Evolutionary conservation across 306 rosid species (phyloP).

Genomic region (Pyrus communis): DNA sequence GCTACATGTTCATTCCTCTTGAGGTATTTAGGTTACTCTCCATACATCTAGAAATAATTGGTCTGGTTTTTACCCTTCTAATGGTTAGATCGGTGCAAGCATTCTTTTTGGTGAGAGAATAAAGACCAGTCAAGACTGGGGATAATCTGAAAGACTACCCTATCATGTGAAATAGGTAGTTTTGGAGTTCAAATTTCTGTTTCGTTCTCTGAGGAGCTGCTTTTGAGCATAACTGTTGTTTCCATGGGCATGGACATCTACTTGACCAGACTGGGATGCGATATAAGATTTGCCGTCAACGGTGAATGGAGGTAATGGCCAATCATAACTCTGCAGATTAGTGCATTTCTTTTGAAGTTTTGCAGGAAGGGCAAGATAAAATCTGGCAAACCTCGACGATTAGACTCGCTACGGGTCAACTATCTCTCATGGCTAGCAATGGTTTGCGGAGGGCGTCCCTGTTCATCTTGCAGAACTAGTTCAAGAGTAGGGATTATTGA

Average conservation of each 20-base stretch:
- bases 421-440: slow-evolving; percentile 8
- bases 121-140: background rate
- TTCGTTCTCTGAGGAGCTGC: slow-evolving; percentile 15
- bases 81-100: background rate
- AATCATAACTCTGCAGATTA: slow-evolving; percentile 24
- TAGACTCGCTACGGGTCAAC: slow-evolving; percentile 13
- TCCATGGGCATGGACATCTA: slow-evolving; percentile 16
- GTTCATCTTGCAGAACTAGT: background rate
- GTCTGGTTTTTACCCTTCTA: background rate
- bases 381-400: slow-evolving; percentile 11
- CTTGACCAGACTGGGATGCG: slow-evolving; percentile 22
- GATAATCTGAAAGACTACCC: background rate
- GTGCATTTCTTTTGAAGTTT: slow-evolving; percentile 24
- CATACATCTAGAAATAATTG: background rate
- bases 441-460: slow-evolving; percentile 40
- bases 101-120: background rate
- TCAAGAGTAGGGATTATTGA: slow-evolving; percentile 5
- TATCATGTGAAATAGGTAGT: slow-evolving; percentile 13
- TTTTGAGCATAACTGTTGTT: slow-evolving; percentile 9
- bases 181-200: slow-evolving; percentile 12
- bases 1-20: background rate
- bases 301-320: slow-evolving; percentile 35
- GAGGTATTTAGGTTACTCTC: slow-evolving; percentile 28
- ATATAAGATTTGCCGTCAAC: slow-evolving; percentile 9
- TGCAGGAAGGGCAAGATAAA: slow-evolving; percentile 23